Base-by-base conservation (phyloP, 139 green algal genomes). In the Diplosphaera chodatii region DNA sequence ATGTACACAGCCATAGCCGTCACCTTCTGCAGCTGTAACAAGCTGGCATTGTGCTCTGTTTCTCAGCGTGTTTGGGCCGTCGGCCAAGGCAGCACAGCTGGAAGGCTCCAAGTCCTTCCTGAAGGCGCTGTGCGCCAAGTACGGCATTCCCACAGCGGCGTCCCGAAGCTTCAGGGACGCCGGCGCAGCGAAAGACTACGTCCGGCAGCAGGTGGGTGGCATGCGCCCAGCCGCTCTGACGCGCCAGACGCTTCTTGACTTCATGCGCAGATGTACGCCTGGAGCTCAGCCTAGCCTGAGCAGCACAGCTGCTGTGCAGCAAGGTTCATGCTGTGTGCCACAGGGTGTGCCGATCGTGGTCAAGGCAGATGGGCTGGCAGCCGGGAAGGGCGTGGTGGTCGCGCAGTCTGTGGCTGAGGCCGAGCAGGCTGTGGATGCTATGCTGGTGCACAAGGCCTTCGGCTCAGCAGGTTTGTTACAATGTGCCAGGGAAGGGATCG, bases 91-190 rank as follows among this genome's bases (percentile, higher is more conserved):
- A 8, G 92, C 95, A 6, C 78, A 87, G 77, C 87, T 99, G 32
- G 95, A 99, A 81, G 95, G 95, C 32, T 94, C 83, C 40, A 99
- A 99, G 79, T 77, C 80, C 15, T 99, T 98, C 80, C 93, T 98
- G 87, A 99, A 99, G 88, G 82, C 90, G 66, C 62, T 98, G 0
- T 96, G 86, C 77, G 73, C 80, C 32, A 95, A 96, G 82, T 93
- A 97, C 77, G 80, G 87, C 86, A 98, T 99, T 72, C 94, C 95
- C 23, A 98, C 94, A 3, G 93, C 90, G 1, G 75, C 34, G 4
- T 97, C 97, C 67, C 85, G 89, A 23, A 77, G 70, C 3, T 99
- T 99, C 83, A 89, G 74, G 5, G 79, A 89, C 68, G 67, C 89
- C 0, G 83, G 69, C 0, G 56, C 62, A 1, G 91, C 91, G 21